Conservation (phyloP, 345 rosid genomes). For the Aethionema arabicum region DNA sequence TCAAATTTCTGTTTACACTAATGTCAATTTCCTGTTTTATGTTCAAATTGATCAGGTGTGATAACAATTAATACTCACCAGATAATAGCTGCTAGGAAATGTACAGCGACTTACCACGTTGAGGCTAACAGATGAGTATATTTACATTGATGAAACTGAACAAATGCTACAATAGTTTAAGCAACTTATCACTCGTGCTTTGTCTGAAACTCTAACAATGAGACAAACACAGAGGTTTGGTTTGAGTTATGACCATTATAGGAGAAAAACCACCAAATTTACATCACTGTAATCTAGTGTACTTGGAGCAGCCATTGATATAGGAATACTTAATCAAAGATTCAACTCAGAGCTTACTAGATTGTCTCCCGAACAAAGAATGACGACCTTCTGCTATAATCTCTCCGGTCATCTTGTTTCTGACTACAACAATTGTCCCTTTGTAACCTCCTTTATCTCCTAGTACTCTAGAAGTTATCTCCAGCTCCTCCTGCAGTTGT, state of each 20-base stretch:
- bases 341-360: constrained; percentile 58
- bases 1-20: too few species aligned
- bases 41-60: background rate
- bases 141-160: too few species aligned
- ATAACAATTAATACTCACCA: background rate
- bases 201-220: too few species aligned
- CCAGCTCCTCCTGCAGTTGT: constrained; percentile 69
- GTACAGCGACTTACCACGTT: background rate
- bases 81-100: background rate
- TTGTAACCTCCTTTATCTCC: constrained; percentile 69
- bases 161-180: too few species aligned
- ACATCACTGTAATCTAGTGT: background rate
- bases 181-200: too few species aligned
- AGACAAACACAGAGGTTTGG: background rate
- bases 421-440: constrained; percentile 66
- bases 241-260: background rate
- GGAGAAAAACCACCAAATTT: background rate
- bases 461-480: constrained; percentile 65
- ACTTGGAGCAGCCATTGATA: background rate
- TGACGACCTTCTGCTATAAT: constrained; percentile 92
- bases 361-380: constrained; percentile 63
- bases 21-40: too few species aligned
- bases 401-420: constrained; percentile 74
- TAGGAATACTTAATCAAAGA: background rate
- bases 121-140: too few species aligned